These are phyloP conservation scores for Leccinum cinnamomeum DNA, from an alignment of 1,284 basidiomycete genomes.

Conservation along the genomic window DNA sequence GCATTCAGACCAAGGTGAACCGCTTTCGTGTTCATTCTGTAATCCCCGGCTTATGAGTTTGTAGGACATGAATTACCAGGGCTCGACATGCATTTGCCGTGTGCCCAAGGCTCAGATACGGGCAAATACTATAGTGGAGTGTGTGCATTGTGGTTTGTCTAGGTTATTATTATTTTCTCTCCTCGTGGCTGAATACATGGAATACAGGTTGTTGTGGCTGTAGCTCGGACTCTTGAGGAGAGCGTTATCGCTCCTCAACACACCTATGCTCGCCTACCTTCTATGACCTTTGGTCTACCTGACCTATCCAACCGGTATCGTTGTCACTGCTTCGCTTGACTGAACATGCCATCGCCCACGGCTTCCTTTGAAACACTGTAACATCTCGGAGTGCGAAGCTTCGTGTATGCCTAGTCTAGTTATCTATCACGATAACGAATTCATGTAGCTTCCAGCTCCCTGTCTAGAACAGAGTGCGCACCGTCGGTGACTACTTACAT, in stretches of 20 bases:
- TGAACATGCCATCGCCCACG: background rate
- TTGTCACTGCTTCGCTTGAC: background rate
- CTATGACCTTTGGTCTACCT: background rate
- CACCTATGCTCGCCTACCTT: background rate
- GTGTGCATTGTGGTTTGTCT: slow-evolving; percentile 90
- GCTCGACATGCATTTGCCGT: slow-evolving; percentile 98
- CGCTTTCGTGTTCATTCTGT: slow-evolving; percentile 7
- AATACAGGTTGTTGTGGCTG: slow-evolving; percentile 73
- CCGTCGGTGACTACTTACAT: background rate
- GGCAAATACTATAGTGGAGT: slow-evolving; percentile 92
- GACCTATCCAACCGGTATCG: background rate
- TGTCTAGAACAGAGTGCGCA: background rate
- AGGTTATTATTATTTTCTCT: background rate
- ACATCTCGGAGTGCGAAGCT: slow-evolving; percentile 2
- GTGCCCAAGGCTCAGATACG: slow-evolving; percentile 95
- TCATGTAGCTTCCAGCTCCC: background rate
- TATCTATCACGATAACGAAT: background rate
- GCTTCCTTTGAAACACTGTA: background rate
- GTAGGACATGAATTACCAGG: slow-evolving; percentile 99
- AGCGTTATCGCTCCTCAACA: background rate
- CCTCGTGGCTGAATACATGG: slow-evolving; percentile 11
- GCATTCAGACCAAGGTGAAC: slow-evolving; percentile 89
- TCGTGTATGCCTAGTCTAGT: slow-evolving; percentile 5
- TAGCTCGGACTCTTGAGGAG: slow-evolving; percentile 74
- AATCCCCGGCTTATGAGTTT: slow-evolving; percentile 17